Percentiles rank a stretch among this genome's conserved stretches.
Conservation (phyloP, 2,329 filamentous ascomycete genomes). For the Phialemonium atrogriseum region DNA sequence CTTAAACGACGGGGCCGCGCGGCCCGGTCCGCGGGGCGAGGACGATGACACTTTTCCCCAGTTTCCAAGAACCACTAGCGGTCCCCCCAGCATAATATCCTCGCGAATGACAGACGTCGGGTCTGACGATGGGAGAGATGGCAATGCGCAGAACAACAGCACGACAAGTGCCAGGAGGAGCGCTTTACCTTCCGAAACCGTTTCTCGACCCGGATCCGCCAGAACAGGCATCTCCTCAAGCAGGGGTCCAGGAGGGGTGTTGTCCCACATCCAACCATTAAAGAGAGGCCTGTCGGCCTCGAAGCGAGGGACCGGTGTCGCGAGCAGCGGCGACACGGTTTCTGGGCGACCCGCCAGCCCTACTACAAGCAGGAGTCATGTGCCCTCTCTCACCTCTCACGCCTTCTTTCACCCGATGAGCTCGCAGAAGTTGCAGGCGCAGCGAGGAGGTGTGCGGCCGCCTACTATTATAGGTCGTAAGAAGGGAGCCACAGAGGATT, state of each 20-base stretch:
- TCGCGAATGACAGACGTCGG: slow-evolving; percentile 62
- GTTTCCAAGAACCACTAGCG: slow-evolving; percentile 31
- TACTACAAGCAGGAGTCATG: slow-evolving; percentile 75
- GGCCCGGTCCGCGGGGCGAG: slow-evolving; percentile 21
- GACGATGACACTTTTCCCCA: slow-evolving; percentile 32
- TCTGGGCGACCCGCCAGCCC: slow-evolving; percentile 55
- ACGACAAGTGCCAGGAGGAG: slow-evolving; percentile 28
- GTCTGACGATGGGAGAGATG: slow-evolving; percentile 45
- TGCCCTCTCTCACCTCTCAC: slow-evolving; percentile 78
- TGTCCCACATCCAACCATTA: slow-evolving; percentile 47
- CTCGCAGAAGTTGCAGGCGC: slow-evolving; percentile 86
- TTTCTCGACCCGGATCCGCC: slow-evolving; percentile 46
- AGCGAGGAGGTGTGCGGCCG: slow-evolving; percentile 55
- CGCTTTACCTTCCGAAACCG: slow-evolving; percentile 28
- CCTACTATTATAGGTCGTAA: slow-evolving; percentile 30
- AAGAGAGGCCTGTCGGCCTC: slow-evolving; percentile 40
- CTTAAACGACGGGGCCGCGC: too few species aligned
- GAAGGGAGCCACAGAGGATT: slow-evolving; percentile 14
- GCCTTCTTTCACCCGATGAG: slow-evolving; percentile 97
- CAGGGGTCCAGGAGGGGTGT: slow-evolving; percentile 39
- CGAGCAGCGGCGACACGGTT: slow-evolving; percentile 29
- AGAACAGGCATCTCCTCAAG: slow-evolving; percentile 44
- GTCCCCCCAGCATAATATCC: slow-evolving; percentile 59
- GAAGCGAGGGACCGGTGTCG: slow-evolving; percentile 32
- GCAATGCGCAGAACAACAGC: slow-evolving; percentile 23